Evolutionary conservation across 768 basidiomycete genomes (phyloP).

Genomic region (Mycena leptocephala): DNA sequence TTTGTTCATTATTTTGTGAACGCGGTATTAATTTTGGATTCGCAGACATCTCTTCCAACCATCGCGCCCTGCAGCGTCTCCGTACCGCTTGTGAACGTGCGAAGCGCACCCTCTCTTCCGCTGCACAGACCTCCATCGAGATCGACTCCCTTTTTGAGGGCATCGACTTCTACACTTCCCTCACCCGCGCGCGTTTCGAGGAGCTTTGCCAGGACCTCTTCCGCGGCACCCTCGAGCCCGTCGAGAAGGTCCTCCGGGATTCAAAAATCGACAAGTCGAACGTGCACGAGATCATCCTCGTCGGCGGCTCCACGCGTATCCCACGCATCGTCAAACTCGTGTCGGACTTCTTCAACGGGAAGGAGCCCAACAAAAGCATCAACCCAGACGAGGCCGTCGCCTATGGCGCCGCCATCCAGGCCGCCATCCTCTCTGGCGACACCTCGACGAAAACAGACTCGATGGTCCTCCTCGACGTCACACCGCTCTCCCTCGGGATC

Average conservation of each 20-base stretch:
- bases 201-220: not conserved
- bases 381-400: not conserved
- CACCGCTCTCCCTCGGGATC: not conserved
- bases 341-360: constrained; percentile 2
- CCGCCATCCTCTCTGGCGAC: not conserved
- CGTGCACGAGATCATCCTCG: constrained; percentile 1
- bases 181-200: not conserved
- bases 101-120: not conserved
- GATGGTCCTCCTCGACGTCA: not conserved
- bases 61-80: not conserved
- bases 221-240: not conserved
- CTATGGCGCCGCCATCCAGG: not conserved
- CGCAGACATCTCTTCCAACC: not conserved
- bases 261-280: not conserved
- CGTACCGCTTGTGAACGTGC: not conserved
- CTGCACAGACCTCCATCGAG: not conserved
- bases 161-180: not conserved
- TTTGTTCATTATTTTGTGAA: no score
- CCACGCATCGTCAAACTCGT: not conserved
- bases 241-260: not conserved
- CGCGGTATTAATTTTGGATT: not conserved
- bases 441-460: not conserved
- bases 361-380: not conserved
- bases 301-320: constrained; percentile 5
- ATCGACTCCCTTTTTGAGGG: not conserved